Evolutionary conservation across 345 rosid genomes (phyloP).

Genomic region (Alliaria petiolata): DNA sequence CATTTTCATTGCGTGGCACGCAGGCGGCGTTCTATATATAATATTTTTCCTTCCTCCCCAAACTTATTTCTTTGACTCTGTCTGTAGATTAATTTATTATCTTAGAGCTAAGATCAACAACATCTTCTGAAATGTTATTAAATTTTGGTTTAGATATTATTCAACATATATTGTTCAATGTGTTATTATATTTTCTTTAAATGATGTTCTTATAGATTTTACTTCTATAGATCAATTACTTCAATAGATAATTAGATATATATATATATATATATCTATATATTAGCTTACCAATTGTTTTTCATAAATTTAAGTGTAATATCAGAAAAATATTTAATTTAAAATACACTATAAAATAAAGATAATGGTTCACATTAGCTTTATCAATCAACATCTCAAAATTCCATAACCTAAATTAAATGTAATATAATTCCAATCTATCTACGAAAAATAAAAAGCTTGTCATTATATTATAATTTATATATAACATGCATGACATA

Average conservation of each 20-base stretch:
- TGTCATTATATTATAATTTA: neutral
- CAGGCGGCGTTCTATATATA: neutral
- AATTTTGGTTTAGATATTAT: neutral
- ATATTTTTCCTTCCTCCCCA: neutral
- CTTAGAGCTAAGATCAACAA: too few species aligned
- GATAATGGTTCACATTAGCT: conserved; percentile 4
- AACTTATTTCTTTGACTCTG: too few species aligned
- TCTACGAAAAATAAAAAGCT: neutral
- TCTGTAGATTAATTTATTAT: too few species aligned
- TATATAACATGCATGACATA: conserved; percentile 3
- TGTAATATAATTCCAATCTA: neutral
- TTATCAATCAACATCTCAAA: neutral
- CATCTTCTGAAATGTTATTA: neutral
- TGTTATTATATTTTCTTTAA: neutral
- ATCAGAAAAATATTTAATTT: neutral
- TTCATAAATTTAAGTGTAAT: neutral
- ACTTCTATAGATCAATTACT: neutral
- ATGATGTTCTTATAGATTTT: neutral
- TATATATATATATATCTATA: too few species aligned
- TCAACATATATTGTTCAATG: neutral
- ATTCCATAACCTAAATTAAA: neutral
- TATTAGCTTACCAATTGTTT: neutral
- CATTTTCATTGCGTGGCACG: conserved; percentile 1
- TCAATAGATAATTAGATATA: too few species aligned
- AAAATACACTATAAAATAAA: neutral